Percentiles rank a stretch among this genome's conserved stretches.
These are phyloP conservation scores for Kwoniella dejecticola DNA, from an alignment of 768 basidiomycete species.

Conservation along the genomic window DNA sequence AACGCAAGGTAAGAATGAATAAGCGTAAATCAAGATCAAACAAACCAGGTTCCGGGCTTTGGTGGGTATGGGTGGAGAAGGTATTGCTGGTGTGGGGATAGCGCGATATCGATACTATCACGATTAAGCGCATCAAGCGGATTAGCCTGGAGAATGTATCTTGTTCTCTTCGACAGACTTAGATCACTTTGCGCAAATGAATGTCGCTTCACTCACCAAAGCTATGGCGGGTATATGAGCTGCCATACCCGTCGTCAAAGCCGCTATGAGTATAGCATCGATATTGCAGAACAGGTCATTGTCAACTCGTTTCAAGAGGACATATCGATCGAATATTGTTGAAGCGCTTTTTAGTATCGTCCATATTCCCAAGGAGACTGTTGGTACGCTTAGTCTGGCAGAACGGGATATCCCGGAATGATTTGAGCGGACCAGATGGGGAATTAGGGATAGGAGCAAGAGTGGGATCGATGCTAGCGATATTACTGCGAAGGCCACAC, in stretches of 20 bases:
- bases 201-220: slow-evolving; percentile 3
- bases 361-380: slow-evolving; percentile 6
- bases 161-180: too few species aligned
- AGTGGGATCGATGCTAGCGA: slow-evolving; percentile 8
- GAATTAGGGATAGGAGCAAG: neutral
- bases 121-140: neutral
- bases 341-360: slow-evolving; percentile 7
- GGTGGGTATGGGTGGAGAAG: neutral
- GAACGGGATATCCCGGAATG: neutral
- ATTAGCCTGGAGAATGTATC: neutral
- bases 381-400: neutral
- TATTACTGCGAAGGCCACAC: too few species aligned
- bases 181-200: too few species aligned
- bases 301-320: neutral
- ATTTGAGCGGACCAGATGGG: neutral
- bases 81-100: slow-evolving; percentile 5
- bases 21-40: neutral
- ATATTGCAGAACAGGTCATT: neutral
- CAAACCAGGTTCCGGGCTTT: neutral
- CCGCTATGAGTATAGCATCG: slow-evolving; percentile 4
- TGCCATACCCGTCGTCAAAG: slow-evolving; percentile 8
- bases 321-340: slow-evolving; percentile 8
- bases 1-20: slow-evolving; percentile 7
- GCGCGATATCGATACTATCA: slow-evolving; percentile 11
- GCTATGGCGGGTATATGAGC: slow-evolving; percentile 6